Conservation (phyloP, 2,329 filamentous ascomycete species). For the Nothomitra cinnamomea region DNA sequence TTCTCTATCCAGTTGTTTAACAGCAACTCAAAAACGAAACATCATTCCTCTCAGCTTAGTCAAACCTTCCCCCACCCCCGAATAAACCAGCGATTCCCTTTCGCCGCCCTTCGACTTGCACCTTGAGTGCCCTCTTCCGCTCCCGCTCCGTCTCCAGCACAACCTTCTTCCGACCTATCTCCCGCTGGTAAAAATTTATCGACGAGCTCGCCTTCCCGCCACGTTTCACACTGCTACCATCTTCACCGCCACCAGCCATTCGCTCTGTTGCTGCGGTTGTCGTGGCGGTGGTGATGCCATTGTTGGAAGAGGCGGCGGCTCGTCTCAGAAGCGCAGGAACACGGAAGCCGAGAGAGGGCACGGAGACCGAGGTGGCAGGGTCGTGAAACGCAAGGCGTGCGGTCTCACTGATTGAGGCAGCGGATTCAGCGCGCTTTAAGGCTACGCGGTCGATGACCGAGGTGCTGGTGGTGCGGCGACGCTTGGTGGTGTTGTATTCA, state of each 20-base stretch:
- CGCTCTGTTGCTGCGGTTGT: conserved; percentile 15
- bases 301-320: conserved; percentile 12
- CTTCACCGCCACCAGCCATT: conserved; percentile 21
- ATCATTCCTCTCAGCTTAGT: neutral
- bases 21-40: neutral
- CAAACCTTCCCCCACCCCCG: conserved; percentile 26
- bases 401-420: conserved; percentile 14
- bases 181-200: conserved; percentile 30
- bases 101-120: conserved; percentile 30
- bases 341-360: conserved; percentile 35
- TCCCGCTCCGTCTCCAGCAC: conserved; percentile 34
- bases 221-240: conserved; percentile 3
- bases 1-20: too few species aligned
- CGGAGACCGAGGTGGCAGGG: conserved; percentile 23
- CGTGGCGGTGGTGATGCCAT: conserved; percentile 13
- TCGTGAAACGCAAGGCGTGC: conserved; percentile 39
- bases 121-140: conserved; percentile 29
- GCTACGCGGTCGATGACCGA: conserved; percentile 57
- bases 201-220: conserved; percentile 10
- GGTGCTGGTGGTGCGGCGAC: conserved; percentile 25
- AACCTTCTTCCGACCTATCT: conserved; percentile 34
- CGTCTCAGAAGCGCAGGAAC: conserved; percentile 55
- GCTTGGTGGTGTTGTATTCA: conserved; percentile 11
- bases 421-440: conserved; percentile 38
- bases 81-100: conserved; percentile 42